Conservation (phyloP, 192 early-diverging fungal genomes). For the Backusella luteola region DNA sequence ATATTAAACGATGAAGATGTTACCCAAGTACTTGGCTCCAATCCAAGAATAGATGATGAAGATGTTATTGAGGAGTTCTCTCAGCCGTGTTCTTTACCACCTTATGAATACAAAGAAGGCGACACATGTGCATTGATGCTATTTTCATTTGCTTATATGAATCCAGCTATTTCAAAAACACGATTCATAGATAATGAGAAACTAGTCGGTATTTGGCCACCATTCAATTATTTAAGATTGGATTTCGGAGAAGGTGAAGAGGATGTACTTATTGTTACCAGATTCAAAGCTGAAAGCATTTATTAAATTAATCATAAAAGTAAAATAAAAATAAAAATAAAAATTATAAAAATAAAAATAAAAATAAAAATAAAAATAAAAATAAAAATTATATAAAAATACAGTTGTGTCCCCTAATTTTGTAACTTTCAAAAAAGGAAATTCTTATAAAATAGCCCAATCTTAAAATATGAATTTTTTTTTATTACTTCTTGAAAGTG, state of each 20-base stretch:
- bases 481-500: too few relatives aligned
- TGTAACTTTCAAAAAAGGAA: too few relatives aligned
- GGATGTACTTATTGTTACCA: neutral
- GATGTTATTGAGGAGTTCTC: conserved; percentile 5
- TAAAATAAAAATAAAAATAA: neutral
- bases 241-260: conserved; percentile 1
- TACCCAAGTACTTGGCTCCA: neutral
- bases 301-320: neutral
- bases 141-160: conserved; percentile 9
- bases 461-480: too few relatives aligned
- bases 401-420: too few relatives aligned
- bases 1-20: neutral
- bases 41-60: neutral
- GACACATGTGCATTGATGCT: neutral
- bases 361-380: neutral
- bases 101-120: neutral
- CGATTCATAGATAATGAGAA: neutral
- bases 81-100: neutral
- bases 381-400: too few relatives aligned
- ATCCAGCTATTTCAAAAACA: neutral
- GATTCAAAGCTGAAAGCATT: conserved; percentile 8
- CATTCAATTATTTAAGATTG: neutral
- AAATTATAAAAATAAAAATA: neutral
- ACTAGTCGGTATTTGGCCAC: conserved; percentile 1
- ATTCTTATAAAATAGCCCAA: too few relatives aligned